Evolutionary conservation across 202 grass and related monocot species (phyloP).

Genomic region (Miscanthus sacchariflorus): DNA sequence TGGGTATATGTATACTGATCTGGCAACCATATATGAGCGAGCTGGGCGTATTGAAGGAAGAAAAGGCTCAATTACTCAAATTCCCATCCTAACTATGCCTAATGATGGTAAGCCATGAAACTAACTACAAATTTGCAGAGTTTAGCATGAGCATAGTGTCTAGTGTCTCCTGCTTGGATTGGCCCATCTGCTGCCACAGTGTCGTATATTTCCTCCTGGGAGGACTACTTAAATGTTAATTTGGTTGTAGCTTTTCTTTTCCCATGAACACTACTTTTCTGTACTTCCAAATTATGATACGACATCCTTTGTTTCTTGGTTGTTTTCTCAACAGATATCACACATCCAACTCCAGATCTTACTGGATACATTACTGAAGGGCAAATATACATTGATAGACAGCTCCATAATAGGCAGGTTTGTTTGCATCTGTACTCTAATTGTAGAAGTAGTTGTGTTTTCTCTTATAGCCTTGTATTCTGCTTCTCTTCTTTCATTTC

Average conservation of each 20-base stretch:
- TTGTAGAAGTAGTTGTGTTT: neutral
- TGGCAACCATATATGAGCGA: constrained; percentile 99
- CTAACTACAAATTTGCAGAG: constrained; percentile 14
- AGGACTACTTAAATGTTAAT: neutral
- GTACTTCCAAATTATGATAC: neutral
- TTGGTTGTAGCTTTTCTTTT: neutral
- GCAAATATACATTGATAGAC: constrained; percentile 76
- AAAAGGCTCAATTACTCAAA: constrained; percentile 96
- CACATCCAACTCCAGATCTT: constrained; percentile 81
- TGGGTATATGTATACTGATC: constrained; percentile 99
- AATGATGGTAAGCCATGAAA: constrained; percentile 82
- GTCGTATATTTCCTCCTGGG: neutral
- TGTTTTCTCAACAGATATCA: constrained; percentile 62
- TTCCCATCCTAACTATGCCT: constrained; percentile 99
- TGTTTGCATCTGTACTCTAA: neutral
- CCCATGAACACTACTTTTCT: neutral
- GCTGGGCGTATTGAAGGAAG: constrained; percentile 99
- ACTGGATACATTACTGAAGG: constrained; percentile 83
- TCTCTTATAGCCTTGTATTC: constrained; percentile 6
- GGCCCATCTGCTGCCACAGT: neutral
- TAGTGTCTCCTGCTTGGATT: neutral
- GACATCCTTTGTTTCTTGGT: neutral
- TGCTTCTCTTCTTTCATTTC: neutral
- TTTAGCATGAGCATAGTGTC: neutral
- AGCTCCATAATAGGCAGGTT: constrained; percentile 74